These are phyloP conservation scores for Ophiostoma populinum DNA, from an alignment of 2,329 filamentous ascomycete genomes.

Conservation along the genomic window DNA sequence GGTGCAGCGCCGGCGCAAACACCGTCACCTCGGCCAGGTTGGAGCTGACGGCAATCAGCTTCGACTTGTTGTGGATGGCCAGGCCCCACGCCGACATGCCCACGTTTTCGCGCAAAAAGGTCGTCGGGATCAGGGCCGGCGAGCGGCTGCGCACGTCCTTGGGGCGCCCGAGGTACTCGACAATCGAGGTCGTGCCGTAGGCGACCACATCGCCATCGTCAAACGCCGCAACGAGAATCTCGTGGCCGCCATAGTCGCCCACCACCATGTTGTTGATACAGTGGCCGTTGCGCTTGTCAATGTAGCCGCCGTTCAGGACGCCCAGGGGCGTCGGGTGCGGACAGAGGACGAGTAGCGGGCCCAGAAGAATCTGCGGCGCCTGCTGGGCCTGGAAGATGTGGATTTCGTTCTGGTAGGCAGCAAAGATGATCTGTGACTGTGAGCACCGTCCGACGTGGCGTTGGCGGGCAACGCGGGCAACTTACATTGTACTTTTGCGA, in stretches of 20 bases:
- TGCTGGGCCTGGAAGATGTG: slow-evolving; percentile 36
- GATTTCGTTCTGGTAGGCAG: slow-evolving; percentile 37
- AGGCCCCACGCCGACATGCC: slow-evolving; percentile 74
- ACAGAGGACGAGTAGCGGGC: slow-evolving; percentile 32
- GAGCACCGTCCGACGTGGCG: no score
- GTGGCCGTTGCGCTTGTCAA: slow-evolving; percentile 37
- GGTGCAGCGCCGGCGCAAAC: slow-evolving; percentile 27
- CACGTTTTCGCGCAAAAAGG: slow-evolving; percentile 63
- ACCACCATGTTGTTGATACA: slow-evolving; percentile 52
- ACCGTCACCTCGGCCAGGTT: slow-evolving; percentile 45
- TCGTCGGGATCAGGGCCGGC: slow-evolving; percentile 6
- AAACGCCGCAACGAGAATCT: slow-evolving; percentile 49
- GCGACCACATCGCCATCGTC: slow-evolving; percentile 63
- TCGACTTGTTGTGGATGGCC: slow-evolving; percentile 62
- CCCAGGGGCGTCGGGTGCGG: slow-evolving; percentile 25
- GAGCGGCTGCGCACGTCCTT: not conserved
- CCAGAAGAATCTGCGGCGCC: slow-evolving; percentile 30
- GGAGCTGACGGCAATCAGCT: slow-evolving; percentile 70
- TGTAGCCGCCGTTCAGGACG: slow-evolving; percentile 27
- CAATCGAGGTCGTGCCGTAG: slow-evolving; percentile 44
- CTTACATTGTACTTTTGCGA: slow-evolving; percentile 39
- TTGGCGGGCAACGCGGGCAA: no score
- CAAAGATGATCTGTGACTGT: slow-evolving; percentile 45
- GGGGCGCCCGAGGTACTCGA: slow-evolving; percentile 21
- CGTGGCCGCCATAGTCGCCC: slow-evolving; percentile 50